Percentiles rank a stretch among this genome's conserved stretches.
Conservation (phyloP, 2,329 filamentous ascomycete genomes). For the Exophiala sideris region DNA sequence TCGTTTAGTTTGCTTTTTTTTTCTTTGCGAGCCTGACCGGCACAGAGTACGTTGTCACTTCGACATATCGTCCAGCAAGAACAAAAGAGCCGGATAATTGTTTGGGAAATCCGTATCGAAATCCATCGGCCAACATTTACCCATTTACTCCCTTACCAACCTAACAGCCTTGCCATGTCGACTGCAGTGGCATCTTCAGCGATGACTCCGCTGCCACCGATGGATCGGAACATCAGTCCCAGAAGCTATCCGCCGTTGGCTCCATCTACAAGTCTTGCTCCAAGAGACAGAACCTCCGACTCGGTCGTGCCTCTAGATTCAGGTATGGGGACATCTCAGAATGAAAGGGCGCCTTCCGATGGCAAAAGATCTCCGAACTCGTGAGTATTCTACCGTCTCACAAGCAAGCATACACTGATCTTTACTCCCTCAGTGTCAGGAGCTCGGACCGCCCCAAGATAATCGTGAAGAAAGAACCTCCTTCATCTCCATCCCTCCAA, state of each 20-base stretch:
- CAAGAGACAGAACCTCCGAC: slow-evolving; percentile 20
- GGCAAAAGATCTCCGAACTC: slow-evolving; percentile 54
- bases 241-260: slow-evolving; percentile 43
- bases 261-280: slow-evolving; percentile 34
- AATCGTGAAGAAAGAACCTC: slow-evolving; percentile 93
- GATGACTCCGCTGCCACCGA: slow-evolving; percentile 42
- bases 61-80: background rate
- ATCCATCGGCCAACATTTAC: too few relatives aligned
- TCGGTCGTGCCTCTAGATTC: slow-evolving; percentile 10
- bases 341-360: slow-evolving; percentile 37
- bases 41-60: background rate
- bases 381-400: slow-evolving; percentile 38
- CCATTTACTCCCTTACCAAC: background rate
- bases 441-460: slow-evolving; percentile 68
- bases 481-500: slow-evolving; percentile 70
- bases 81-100: slow-evolving; percentile 1
- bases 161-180: slow-evolving; percentile 38
- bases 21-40: background rate
- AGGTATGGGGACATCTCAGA: slow-evolving; percentile 6
- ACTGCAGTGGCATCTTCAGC: slow-evolving; percentile 47
- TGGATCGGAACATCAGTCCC: slow-evolving; percentile 45
- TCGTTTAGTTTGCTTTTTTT: slow-evolving; percentile 19
- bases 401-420: slow-evolving; percentile 26
- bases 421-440: slow-evolving; percentile 32
- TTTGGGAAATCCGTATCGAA: background rate